phyloP scores from a whole-genome alignment of 2,329 filamentous ascomycete species.

The Helotiales sp. region DNA sequence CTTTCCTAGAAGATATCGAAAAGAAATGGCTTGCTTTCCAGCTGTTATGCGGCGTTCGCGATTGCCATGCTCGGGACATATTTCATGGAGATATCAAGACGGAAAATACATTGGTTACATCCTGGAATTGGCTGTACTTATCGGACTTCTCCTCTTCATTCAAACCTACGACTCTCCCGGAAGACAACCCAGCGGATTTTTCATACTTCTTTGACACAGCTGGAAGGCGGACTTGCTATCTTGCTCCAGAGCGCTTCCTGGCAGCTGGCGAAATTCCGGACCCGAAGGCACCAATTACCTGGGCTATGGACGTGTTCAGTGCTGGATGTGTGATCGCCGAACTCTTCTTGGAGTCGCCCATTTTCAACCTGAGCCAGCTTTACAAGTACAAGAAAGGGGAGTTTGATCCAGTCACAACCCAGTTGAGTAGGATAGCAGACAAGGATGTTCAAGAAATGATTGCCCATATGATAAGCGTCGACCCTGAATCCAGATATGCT shows the following conservation, averaged over 20 bases:
- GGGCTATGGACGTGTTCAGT: conserved; percentile 99
- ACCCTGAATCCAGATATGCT: conserved; percentile 89
- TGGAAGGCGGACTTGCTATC: conserved; percentile 87
- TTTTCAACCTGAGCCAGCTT: conserved; percentile 96
- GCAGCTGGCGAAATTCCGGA: conserved; percentile 70
- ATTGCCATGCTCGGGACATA: conserved; percentile 86
- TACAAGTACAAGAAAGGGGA: conserved; percentile 93
- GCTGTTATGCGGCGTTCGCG: conserved; percentile 86
- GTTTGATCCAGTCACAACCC: conserved; percentile 83
- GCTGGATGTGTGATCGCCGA: conserved; percentile 96
- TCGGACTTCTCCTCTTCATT: conserved; percentile 97
- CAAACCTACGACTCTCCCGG: conserved; percentile 90
- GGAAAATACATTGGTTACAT: conserved; percentile 94
- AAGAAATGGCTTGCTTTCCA: conserved; percentile 99
- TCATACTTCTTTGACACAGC: conserved; percentile 98
- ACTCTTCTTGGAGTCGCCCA: conserved; percentile 90
- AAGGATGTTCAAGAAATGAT: conserved; percentile 87
- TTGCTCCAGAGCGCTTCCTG: conserved; percentile 92
- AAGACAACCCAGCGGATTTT: conserved; percentile 96
- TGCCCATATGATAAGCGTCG: conserved; percentile 92
- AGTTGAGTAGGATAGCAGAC: conserved; percentile 86
- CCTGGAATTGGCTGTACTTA: conserved; percentile 99
- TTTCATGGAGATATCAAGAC: conserved; percentile 99
- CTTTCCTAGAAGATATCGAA: conserved; percentile 95
- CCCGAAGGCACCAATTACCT: conserved; percentile 68